Conservation (phyloP, 164 flowering plant species). For the Umbellularia californica region DNA sequence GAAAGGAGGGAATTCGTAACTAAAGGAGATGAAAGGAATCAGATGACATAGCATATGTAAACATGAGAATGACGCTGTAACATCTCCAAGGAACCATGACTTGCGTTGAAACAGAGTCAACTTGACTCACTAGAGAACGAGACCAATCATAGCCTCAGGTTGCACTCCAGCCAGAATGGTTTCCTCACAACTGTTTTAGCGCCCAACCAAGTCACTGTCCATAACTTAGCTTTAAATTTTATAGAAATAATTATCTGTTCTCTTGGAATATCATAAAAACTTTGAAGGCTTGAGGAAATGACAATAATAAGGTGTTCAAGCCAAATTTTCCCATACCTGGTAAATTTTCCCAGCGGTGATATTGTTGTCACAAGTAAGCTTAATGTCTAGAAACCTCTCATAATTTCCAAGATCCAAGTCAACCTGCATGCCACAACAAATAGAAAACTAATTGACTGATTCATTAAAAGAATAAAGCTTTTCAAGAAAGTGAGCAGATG, state of each 20-base stretch:
- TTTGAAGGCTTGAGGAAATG: not conserved
- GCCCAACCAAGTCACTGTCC: not conserved
- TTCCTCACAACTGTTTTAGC: too few relatives aligned
- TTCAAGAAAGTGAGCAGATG: not conserved
- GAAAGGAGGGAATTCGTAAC: not conserved
- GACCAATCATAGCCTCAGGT: not conserved
- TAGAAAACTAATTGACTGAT: not conserved
- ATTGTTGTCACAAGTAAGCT: slow-evolving; percentile 83
- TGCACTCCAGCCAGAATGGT: not conserved
- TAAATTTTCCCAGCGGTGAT: slow-evolving; percentile 94
- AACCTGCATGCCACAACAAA: slow-evolving; percentile 45
- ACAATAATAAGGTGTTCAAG: not conserved
- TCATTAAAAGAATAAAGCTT: not conserved
- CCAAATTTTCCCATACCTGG: slow-evolving; percentile 39
- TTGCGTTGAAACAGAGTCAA: not conserved
- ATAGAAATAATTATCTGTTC: not conserved
- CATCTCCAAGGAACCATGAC: not conserved
- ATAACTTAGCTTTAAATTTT: not conserved
- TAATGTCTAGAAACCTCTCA: slow-evolving; percentile 80
- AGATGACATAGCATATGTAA: slow-evolving; percentile 3
- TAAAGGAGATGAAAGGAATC: not conserved
- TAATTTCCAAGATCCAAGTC: slow-evolving; percentile 98
- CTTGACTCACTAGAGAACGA: not conserved
- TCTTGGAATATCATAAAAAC: not conserved
- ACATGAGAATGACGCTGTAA: not conserved